Evolutionary conservation across 1,284 basidiomycete species (phyloP).

Genomic region (Leccinum fallax): DNA sequence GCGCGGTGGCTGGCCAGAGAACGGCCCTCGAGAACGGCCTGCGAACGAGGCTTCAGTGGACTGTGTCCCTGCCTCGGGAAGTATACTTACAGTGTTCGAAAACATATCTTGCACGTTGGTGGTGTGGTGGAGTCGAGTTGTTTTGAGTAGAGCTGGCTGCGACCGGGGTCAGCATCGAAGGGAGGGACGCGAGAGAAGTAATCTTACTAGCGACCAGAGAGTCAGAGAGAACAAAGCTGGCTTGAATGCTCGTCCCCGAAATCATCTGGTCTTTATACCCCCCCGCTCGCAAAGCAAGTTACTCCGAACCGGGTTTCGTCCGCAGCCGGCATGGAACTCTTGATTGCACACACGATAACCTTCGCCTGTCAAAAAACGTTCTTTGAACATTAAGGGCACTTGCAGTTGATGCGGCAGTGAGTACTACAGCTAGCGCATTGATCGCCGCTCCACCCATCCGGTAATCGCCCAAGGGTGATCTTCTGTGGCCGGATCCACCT

Average conservation of each 20-base stretch:
- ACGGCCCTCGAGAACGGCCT: slow-evolving; percentile 2
- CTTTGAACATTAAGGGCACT: background rate
- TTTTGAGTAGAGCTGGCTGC: background rate
- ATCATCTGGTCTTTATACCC: slow-evolving; percentile 14
- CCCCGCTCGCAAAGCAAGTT: background rate
- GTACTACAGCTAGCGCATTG: background rate
- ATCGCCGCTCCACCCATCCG: too few relatives aligned
- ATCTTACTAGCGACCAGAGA: slow-evolving; percentile 4
- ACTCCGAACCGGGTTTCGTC: background rate
- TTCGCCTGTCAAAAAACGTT: background rate
- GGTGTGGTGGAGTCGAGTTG: background rate
- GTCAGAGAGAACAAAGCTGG: background rate
- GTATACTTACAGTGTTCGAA: slow-evolving; percentile 4
- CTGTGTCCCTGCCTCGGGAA: background rate
- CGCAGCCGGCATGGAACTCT: background rate
- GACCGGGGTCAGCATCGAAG: background rate
- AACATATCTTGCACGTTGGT: slow-evolving; percentile 3
- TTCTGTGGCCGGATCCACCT: background rate
- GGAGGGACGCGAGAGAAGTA: background rate
- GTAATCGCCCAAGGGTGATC: background rate
- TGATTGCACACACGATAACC: background rate
- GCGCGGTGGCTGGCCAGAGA: background rate
- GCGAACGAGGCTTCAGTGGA: slow-evolving; percentile 12
- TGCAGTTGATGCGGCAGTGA: background rate
- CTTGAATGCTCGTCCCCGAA: background rate